Evolutionary conservation across 2,329 filamentous ascomycete species (phyloP).

Genomic region (Microascus cirrosus): DNA sequence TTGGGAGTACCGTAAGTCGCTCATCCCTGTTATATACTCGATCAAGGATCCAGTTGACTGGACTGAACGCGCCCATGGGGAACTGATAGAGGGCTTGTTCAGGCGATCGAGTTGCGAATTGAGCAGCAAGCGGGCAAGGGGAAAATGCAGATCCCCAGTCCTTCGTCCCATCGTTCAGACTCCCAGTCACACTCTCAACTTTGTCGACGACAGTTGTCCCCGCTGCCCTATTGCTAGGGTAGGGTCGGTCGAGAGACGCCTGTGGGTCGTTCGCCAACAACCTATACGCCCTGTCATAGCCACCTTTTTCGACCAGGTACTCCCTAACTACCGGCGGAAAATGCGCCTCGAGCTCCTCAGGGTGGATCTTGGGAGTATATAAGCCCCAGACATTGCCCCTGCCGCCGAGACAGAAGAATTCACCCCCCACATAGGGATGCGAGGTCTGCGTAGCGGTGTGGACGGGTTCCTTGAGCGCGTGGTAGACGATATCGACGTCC

Average conservation of each 20-base stretch:
- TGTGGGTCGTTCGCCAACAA: constrained; percentile 1
- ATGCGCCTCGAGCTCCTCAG: constrained; percentile 26
- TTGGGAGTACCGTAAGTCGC: constrained; percentile 3
- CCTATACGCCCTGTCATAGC: constrained; percentile 2
- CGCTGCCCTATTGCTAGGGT: not conserved
- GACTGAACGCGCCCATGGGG: constrained; percentile 3
- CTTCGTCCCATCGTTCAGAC: constrained; percentile 3
- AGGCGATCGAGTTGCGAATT: not conserved
- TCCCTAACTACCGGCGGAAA: not conserved
- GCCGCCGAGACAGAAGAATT: constrained; percentile 1
- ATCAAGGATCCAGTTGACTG: constrained; percentile 4
- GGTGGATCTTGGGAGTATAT: constrained; percentile 2
- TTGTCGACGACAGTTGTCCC: constrained; percentile 5
- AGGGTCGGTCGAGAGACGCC: not conserved
- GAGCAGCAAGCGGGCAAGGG: not conserved
- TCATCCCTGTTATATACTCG: constrained; percentile 5
- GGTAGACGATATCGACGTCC: constrained; percentile 4
- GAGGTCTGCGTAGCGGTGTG: constrained; percentile 1
- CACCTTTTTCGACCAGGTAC: constrained; percentile 1
- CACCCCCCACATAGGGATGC: constrained; percentile 1
- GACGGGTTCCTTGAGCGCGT: constrained; percentile 3
- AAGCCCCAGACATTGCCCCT: constrained; percentile 4
- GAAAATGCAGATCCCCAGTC: constrained; percentile 1
- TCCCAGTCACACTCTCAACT: constrained; percentile 3
- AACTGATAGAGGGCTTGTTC: constrained; percentile 2